Percentiles rank a stretch among this genome's conserved stretches.
Evolutionary conservation across 2,329 filamentous ascomycete species (phyloP).

Genomic region (Penicillium polonicum): DNA sequence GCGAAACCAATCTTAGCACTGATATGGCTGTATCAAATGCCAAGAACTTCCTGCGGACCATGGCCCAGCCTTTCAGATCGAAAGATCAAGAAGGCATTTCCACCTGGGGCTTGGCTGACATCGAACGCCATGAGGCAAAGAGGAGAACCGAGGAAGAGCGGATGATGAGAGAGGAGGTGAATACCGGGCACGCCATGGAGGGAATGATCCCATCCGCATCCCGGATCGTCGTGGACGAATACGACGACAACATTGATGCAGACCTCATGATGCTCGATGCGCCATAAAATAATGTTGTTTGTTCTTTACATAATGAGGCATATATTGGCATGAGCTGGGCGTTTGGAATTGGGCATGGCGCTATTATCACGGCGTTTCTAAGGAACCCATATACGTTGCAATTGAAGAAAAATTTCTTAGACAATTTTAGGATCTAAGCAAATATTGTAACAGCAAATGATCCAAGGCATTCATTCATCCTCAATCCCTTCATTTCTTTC

Average conservation of each 20-base stretch:
- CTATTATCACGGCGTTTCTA: slow-evolving; percentile 25
- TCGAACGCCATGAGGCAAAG: slow-evolving; percentile 67
- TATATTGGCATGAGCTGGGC: slow-evolving; percentile 12
- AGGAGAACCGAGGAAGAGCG: slow-evolving; percentile 69
- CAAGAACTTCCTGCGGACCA: slow-evolving; percentile 82
- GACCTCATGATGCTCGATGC: slow-evolving; percentile 45
- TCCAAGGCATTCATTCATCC: too few species aligned
- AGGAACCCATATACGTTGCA: background rate
- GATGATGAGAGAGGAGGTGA: slow-evolving; percentile 56
- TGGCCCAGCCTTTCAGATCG: slow-evolving; percentile 84
- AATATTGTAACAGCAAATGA: background rate
- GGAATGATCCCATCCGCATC: slow-evolving; percentile 25
- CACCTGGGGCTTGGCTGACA: slow-evolving; percentile 80
- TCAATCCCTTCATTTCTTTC: too few species aligned
- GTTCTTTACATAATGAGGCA: slow-evolving; percentile 12
- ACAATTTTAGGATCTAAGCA: background rate
- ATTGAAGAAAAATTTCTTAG: background rate
- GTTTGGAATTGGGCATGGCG: slow-evolving; percentile 21
- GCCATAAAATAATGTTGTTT: slow-evolving; percentile 21
- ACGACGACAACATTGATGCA: slow-evolving; percentile 45
- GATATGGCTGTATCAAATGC: slow-evolving; percentile 91
- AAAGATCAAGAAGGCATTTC: slow-evolving; percentile 89
- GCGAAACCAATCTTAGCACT: slow-evolving; percentile 85
- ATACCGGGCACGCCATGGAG: slow-evolving; percentile 27
- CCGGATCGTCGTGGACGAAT: slow-evolving; percentile 34